phyloP scores from a whole-genome alignment of 805 yeast species.

The Schizosaccharomyces lindneri region DNA sequence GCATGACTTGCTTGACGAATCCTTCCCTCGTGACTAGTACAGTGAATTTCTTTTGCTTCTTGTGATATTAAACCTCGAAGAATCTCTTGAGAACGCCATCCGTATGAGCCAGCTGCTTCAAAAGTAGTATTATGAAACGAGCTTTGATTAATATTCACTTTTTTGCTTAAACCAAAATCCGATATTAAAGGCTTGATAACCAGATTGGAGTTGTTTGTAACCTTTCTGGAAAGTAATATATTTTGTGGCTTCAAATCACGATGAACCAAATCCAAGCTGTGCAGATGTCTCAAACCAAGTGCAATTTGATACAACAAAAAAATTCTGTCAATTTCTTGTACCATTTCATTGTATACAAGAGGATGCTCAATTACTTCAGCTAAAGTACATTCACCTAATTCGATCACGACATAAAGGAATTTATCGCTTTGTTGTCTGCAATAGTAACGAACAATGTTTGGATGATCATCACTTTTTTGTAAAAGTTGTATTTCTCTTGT shows the following conservation, averaged over 20 bases:
- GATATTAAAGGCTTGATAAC: slow-evolving; percentile 46
- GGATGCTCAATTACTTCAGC: slow-evolving; percentile 55
- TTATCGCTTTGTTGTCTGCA: slow-evolving; percentile 79
- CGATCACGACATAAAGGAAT: slow-evolving; percentile 79
- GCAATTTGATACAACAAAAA: slow-evolving; percentile 46
- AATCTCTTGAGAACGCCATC: slow-evolving; percentile 95
- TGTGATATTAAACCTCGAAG: slow-evolving; percentile 11
- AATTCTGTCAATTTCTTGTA: not conserved
- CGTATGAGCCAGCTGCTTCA: slow-evolving; percentile 87
- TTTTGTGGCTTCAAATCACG: slow-evolving; percentile 89
- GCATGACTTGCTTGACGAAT: slow-evolving; percentile 54
- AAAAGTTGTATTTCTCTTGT: slow-evolving; percentile 84
- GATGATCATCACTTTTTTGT: slow-evolving; percentile 39
- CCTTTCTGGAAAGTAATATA: slow-evolving; percentile 40
- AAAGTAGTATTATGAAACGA: slow-evolving; percentile 81
- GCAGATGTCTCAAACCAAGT: slow-evolving; percentile 65
- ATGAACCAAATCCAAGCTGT: slow-evolving; percentile 75
- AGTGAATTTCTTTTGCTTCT: slow-evolving; percentile 10
- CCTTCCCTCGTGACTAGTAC: slow-evolving; percentile 12
- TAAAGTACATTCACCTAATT: slow-evolving; percentile 66
- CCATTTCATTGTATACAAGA: slow-evolving; percentile 14
- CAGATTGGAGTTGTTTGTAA: slow-evolving; percentile 3
- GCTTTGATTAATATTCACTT: slow-evolving; percentile 73
- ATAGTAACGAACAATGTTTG: slow-evolving; percentile 40
- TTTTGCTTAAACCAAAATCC: slow-evolving; percentile 88